Percentiles rank a stretch among this genome's conserved stretches.
phyloP scores from a whole-genome alignment of 768 basidiomycete genomes.

The Pholiota conissans region DNA sequence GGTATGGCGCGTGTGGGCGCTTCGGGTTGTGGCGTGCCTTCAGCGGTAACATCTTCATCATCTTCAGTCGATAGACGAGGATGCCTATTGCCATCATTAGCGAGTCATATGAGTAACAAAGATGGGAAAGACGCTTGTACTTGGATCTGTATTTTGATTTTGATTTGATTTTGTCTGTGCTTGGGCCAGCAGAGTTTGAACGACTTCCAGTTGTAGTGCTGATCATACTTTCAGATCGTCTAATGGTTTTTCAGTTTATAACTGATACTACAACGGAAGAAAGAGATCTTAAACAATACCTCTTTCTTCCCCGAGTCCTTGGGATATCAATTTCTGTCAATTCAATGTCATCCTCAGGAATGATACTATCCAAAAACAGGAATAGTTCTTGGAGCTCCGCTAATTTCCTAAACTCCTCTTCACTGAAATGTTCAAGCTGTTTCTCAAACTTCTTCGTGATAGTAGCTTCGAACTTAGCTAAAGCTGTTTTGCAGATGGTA shows the following conservation, averaged over 20 bases:
- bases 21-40: constrained; percentile 35
- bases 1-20: constrained; percentile 50
- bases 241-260: constrained; percentile 21
- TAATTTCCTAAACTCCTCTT: constrained; percentile 68
- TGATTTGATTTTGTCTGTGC: constrained; percentile 27
- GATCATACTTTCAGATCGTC: constrained; percentile 59
- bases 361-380: constrained; percentile 69
- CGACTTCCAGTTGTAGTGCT: constrained; percentile 43
- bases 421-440: constrained; percentile 69
- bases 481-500: constrained; percentile 61
- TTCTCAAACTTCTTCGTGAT: constrained; percentile 73
- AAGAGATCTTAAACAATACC: constrained; percentile 23
- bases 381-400: constrained; percentile 65
- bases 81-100: constrained; percentile 36
- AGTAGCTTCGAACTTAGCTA: constrained; percentile 65
- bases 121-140: constrained; percentile 36
- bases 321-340: constrained; percentile 38
- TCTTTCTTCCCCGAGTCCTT: constrained; percentile 47
- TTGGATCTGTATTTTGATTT: constrained; percentile 24
- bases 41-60: constrained; percentile 21
- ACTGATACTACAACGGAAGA: background rate
- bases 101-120: background rate
- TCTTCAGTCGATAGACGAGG: constrained; percentile 55
- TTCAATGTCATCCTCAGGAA: constrained; percentile 67
- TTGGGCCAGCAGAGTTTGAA: constrained; percentile 32